A percentile compares a stretch with the other conserved stretches of the same genome.
These are phyloP conservation scores for Clitopilus hobsonii DNA, from an alignment of 768 basidiomycete species.

Conservation along the genomic window DNA sequence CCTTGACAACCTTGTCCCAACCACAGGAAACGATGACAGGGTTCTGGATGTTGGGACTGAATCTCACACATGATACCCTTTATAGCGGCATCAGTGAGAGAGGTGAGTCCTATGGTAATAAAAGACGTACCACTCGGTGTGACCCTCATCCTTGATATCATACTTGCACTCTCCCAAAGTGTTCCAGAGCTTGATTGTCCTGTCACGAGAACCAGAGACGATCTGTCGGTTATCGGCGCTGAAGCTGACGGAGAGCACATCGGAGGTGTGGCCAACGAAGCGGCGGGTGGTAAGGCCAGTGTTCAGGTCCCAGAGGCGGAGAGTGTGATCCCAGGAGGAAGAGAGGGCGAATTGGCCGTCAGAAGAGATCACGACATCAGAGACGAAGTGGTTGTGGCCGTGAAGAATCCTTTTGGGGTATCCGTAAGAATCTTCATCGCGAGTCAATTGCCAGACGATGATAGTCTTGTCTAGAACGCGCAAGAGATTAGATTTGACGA, in stretches of 20 bases:
- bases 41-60: conserved; percentile 96
- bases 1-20: conserved; percentile 99
- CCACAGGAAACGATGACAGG: conserved; percentile 98
- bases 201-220: conserved; percentile 96
- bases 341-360: conserved; percentile 99
- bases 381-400: conserved; percentile 99
- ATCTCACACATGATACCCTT: conserved; percentile 99
- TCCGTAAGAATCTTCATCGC: conserved; percentile 87
- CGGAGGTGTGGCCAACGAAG: conserved; percentile 97
- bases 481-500: conserved; percentile 12
- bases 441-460: conserved; percentile 98
- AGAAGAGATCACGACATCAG: conserved; percentile 97
- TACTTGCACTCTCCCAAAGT: conserved; percentile 99
- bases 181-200: conserved; percentile 99
- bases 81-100: conserved; percentile 1
- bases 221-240: conserved; percentile 99
- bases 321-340: conserved; percentile 99
- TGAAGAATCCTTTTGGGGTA: conserved; percentile 97
- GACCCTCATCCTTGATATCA: conserved; percentile 98
- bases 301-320: conserved; percentile 99
- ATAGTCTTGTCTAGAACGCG: conserved; percentile 88
- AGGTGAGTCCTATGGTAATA: conserved; percentile 11
- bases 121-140: conserved; percentile 78
- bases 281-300: conserved; percentile 93
- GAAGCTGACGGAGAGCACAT: conserved; percentile 99